phyloP scores from a whole-genome alignment of 345 rosid genomes.

The Hibiscus tridactylites region DNA sequence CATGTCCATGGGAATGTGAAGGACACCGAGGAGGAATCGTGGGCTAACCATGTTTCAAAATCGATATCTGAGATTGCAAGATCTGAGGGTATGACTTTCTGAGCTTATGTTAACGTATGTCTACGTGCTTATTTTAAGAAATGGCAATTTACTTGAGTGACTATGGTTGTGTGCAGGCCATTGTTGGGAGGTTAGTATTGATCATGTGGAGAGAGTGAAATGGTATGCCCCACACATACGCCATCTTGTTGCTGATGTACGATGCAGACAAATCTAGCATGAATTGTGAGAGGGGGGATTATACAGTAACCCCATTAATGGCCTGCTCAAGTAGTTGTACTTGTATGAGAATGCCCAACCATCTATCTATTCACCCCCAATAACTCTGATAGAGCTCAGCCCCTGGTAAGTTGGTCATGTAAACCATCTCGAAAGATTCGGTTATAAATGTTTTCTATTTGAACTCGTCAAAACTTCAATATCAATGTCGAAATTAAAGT shows the following conservation, averaged over 20 bases:
- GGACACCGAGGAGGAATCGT: constrained; percentile 55
- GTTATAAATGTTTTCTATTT: neutral
- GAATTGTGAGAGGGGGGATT: neutral
- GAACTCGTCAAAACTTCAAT: neutral
- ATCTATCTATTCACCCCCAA: neutral
- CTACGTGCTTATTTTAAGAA: neutral
- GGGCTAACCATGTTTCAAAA: constrained; percentile 47
- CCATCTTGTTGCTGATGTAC: constrained; percentile 82
- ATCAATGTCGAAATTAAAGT: neutral
- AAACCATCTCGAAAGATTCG: neutral
- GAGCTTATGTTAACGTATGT: neutral
- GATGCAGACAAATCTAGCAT: constrained; percentile 37
- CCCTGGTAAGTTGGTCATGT: neutral
- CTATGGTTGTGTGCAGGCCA: constrained; percentile 39
- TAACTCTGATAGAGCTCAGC: neutral
- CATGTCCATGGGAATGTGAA: constrained; percentile 87
- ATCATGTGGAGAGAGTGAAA: constrained; percentile 80
- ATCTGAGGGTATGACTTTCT: constrained; percentile 53
- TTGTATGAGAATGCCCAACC: too few species aligned
- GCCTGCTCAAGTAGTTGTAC: neutral
- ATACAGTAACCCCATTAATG: neutral
- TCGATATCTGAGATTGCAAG: constrained; percentile 51
- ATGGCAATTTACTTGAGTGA: neutral
- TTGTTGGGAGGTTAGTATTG: constrained; percentile 60
- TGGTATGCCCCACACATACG: constrained; percentile 93